A percentile compares a stretch with the other conserved stretches of the same genome.
Evolutionary conservation across 768 basidiomycete genomes (phyloP).

Genomic region (Hysterangium stoloniferum): DNA sequence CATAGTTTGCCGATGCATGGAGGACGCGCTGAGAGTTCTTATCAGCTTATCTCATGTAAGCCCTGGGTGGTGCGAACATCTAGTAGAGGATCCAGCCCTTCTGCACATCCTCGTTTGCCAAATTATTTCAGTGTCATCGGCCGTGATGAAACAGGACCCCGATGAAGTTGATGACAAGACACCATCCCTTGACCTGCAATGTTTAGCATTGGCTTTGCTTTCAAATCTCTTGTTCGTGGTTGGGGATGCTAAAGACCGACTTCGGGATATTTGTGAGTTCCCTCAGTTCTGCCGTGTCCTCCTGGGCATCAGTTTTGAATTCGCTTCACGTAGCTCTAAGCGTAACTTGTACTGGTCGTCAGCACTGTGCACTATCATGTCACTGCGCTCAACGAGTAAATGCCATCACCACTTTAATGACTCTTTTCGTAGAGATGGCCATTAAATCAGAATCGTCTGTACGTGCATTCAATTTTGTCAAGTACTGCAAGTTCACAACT

Average conservation of each 20-base stretch:
- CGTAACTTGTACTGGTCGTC: slow-evolving; percentile 42
- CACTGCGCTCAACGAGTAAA: slow-evolving; percentile 38
- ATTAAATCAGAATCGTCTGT: slow-evolving; percentile 23
- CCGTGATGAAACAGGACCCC: slow-evolving; percentile 13
- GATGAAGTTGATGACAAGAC: slow-evolving; percentile 22
- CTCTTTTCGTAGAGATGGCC: slow-evolving; percentile 34
- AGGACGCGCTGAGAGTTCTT: slow-evolving; percentile 55
- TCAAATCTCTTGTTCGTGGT: slow-evolving; percentile 66
- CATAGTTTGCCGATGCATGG: slow-evolving; percentile 41
- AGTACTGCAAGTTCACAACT: no score
- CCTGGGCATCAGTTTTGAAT: slow-evolving; percentile 1
- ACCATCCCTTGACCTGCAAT: slow-evolving; percentile 58
- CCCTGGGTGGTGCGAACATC: slow-evolving; percentile 43
- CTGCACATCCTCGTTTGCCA: slow-evolving; percentile 42
- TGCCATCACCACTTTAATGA: slow-evolving; percentile 43
- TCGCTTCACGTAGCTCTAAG: slow-evolving; percentile 34
- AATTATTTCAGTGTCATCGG: slow-evolving; percentile 25
- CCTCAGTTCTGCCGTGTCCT: background rate
- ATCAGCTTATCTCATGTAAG: slow-evolving; percentile 65
- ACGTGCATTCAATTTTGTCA: slow-evolving; percentile 31
- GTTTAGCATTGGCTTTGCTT: slow-evolving; percentile 65
- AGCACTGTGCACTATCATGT: slow-evolving; percentile 45
- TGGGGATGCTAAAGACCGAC: slow-evolving; percentile 37
- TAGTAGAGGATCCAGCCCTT: slow-evolving; percentile 40
- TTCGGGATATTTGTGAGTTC: slow-evolving; percentile 44